phyloP scores from a whole-genome alignment of 2,329 filamentous ascomycete species.

The Scleromitrula shiraiana region DNA sequence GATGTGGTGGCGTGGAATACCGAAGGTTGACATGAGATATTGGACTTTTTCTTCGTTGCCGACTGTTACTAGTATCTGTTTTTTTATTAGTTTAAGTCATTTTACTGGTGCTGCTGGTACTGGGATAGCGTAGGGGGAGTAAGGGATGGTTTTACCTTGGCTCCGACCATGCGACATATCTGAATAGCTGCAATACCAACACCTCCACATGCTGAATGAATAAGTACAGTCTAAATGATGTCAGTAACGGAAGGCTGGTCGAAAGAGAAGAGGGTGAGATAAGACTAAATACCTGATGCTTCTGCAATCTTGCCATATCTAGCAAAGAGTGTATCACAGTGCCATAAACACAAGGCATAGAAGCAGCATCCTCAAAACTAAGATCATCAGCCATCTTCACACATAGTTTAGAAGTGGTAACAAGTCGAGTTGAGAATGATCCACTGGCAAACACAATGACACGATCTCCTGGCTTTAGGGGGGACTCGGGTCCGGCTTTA shows the following conservation, averaged over 20 bases:
- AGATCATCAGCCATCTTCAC: conserved; percentile 12
- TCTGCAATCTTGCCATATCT: conserved; percentile 8
- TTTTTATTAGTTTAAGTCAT: no score
- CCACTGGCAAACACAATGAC: conserved; percentile 1
- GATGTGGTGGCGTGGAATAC: background rate
- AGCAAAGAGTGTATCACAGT: conserved; percentile 17
- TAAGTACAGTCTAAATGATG: conserved; percentile 25
- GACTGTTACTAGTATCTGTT: conserved; percentile 34
- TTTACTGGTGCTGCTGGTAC: no score
- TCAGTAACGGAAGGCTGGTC: background rate
- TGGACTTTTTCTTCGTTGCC: background rate
- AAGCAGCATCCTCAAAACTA: conserved; percentile 15
- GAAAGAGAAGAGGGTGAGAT: background rate
- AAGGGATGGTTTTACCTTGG: background rate
- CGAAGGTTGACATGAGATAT: background rate
- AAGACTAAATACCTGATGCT: background rate
- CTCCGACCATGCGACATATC: conserved; percentile 22
- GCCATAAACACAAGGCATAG: conserved; percentile 14
- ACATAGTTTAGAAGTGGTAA: conserved; percentile 26
- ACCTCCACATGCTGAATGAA: conserved; percentile 28
- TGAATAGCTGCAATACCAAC: conserved; percentile 30
- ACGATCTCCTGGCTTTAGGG: conserved; percentile 22
- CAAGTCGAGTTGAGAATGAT: background rate
- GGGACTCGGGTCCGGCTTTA: conserved; percentile 17
- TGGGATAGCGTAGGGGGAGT: no score